These are phyloP conservation scores for Diplotaxis tenuifolia DNA, from an alignment of 345 rosid genomes.

Conservation along the genomic window DNA sequence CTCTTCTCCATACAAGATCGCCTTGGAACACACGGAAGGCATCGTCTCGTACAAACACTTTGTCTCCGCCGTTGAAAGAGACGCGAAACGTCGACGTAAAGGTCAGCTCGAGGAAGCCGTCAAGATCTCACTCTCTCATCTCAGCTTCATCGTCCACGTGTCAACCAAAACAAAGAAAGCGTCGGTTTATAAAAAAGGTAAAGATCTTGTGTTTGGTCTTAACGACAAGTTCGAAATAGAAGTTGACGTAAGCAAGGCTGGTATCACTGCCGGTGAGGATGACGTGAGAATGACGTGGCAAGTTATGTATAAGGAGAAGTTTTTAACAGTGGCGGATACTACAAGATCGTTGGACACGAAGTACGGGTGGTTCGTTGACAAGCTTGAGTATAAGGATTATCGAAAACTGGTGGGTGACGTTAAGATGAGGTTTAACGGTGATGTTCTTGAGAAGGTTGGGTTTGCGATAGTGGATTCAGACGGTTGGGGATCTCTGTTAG, in stretches of 20 bases:
- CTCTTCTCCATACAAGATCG: not conserved
- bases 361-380: constrained; percentile 13
- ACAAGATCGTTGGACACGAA: not conserved
- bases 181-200: not conserved
- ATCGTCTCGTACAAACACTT: constrained; percentile 4
- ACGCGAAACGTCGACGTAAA: constrained; percentile 25
- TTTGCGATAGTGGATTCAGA: not conserved
- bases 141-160: constrained; percentile 17
- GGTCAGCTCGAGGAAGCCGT: not conserved
- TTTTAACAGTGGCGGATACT: not conserved
- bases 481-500: not conserved
- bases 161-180: not conserved
- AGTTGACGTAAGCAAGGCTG: not conserved
- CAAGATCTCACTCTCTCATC: constrained; percentile 17
- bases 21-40: not conserved
- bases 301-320: not conserved
- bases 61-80: not conserved
- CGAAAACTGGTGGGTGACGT: constrained; percentile 6
- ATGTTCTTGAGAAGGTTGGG: constrained; percentile 13
- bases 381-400: not conserved
- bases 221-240: constrained; percentile 20
- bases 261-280: not conserved
- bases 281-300: constrained; percentile 15
- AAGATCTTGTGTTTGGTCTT: constrained; percentile 7
- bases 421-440: not conserved